Base-by-base conservation (phyloP, 2,329 filamentous ascomycete species). In the Aspergillus vadensis region DNA sequence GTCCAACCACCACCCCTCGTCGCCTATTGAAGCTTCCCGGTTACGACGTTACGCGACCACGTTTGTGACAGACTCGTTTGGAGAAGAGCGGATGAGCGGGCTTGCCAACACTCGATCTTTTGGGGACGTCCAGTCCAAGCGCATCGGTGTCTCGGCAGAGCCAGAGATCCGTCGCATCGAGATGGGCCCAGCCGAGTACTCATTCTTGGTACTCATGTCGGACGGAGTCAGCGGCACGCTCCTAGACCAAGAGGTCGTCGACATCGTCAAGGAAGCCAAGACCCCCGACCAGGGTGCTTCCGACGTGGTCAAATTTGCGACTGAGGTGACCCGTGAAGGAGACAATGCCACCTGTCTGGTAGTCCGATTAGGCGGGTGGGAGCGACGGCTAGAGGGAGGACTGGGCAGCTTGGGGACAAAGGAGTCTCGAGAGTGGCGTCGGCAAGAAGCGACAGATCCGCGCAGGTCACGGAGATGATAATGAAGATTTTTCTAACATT, bases 11-110 rank as follows among this genome's bases (percentile, higher is more conserved):
- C 95, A 97, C 73, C 94, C 95, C 0, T 91, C 88, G n/a, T 87
- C 90, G 4, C 95, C 95, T 0, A 83, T 88, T 58, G 95, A 99
- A 80, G 88, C 90, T 9, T 88, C 87, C 44, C 87, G 95, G 7
- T 84, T 99, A 23, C 89, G 93, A 48, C 88, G 93, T 52, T 98
- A 93, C 73, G 91, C 92, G 1, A 86, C 90, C 30, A 89, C 89
- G 2, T 94, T 98, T 73, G 89, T 97, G 17, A 95, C 94, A 0
- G 95, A 99, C 78, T 96, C 91, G 36, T 99, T 99, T 75, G 95
- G 95, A 72, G 95, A 99, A 78, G 93, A 98, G 78, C 92, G 95
- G 67, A 95, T 99, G 76, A 88, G 88, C 14, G 94, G 95, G 0
- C 84, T 99, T 0, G 95, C 95, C 67, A 99, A 99, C 78, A 96